Evolutionary conservation across 768 basidiomycete genomes (phyloP).

Genomic region (Mycena polygramma): DNA sequence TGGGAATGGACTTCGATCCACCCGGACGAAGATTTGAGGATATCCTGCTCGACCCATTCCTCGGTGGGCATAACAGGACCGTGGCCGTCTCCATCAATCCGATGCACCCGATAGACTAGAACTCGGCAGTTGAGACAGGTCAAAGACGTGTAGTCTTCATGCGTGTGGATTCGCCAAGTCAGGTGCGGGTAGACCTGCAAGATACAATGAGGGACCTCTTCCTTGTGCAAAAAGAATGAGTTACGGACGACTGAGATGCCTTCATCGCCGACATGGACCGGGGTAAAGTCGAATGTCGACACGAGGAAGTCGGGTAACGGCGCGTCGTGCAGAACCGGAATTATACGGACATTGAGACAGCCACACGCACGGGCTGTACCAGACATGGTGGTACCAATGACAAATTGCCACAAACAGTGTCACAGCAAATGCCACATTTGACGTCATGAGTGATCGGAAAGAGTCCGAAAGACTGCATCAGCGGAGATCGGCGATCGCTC

Average conservation of each 20-base stretch:
- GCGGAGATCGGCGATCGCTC: too few relatives aligned
- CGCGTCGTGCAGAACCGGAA: constrained; percentile 49
- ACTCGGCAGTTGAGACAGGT: constrained; percentile 79
- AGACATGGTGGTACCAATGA: constrained; percentile 32
- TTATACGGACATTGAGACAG: constrained; percentile 80
- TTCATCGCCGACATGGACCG: constrained; percentile 74
- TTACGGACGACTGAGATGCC: constrained; percentile 74
- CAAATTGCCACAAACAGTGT: too few relatives aligned
- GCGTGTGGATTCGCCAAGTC: constrained; percentile 73
- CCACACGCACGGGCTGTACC: constrained; percentile 66
- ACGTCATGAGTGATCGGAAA: too few relatives aligned
- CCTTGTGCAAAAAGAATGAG: constrained; percentile 9
- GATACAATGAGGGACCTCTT: constrained; percentile 25
- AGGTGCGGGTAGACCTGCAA: constrained; percentile 75
- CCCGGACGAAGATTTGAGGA: constrained; percentile 74
- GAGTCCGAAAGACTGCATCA: too few relatives aligned
- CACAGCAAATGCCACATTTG: too few relatives aligned
- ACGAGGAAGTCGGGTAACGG: constrained; percentile 46
- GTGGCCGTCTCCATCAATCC: constrained; percentile 69
- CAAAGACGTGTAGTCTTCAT: constrained; percentile 66
- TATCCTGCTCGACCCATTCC: constrained; percentile 83
- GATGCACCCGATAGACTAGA: constrained; percentile 76
- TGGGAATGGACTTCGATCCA: constrained; percentile 80
- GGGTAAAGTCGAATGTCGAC: constrained; percentile 55
- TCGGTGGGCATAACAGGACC: constrained; percentile 77